Conservation (phyloP, 768 basidiomycete genomes). For the Inosperma sp. region DNA sequence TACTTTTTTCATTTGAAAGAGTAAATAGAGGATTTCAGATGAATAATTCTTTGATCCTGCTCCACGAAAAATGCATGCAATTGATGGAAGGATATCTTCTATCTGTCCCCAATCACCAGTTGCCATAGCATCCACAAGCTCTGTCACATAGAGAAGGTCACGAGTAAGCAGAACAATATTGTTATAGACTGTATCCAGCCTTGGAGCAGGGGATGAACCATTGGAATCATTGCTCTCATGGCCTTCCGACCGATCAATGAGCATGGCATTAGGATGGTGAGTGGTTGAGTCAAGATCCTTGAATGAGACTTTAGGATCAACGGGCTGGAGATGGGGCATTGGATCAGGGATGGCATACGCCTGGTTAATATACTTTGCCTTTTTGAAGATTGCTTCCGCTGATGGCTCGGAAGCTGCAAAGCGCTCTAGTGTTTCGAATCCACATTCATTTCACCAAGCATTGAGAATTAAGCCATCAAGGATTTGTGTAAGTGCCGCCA, state of each 20-base stretch:
- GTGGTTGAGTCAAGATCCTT: not conserved
- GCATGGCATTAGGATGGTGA: not conserved
- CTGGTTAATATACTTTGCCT: constrained; percentile 18
- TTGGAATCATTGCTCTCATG: not conserved
- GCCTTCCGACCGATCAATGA: not conserved
- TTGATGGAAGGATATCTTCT: constrained; percentile 25
- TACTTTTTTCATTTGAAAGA: constrained; percentile 26
- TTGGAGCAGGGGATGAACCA: not conserved
- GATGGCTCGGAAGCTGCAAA: constrained; percentile 27
- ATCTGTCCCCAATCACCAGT: constrained; percentile 31
- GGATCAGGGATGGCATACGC: constrained; percentile 21
- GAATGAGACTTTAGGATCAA: not conserved
- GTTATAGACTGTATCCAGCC: constrained; percentile 15
- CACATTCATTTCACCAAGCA: constrained; percentile 23
- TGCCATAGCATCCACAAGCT: constrained; percentile 25
- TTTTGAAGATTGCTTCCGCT: constrained; percentile 13
- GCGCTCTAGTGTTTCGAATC: constrained; percentile 3
- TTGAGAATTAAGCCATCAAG: constrained; percentile 30
- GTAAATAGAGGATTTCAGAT: constrained; percentile 27
- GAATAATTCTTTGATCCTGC: constrained; percentile 31
- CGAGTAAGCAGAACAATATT: constrained; percentile 27
- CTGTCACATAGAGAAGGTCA: constrained; percentile 28
- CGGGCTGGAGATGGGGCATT: not conserved
- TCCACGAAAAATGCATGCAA: constrained; percentile 30
- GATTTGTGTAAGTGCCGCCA: constrained; percentile 27